Evolutionary conservation across 495 filamentous ascomycete species (phyloP).

Genomic region (Copromyces sp.): DNA sequence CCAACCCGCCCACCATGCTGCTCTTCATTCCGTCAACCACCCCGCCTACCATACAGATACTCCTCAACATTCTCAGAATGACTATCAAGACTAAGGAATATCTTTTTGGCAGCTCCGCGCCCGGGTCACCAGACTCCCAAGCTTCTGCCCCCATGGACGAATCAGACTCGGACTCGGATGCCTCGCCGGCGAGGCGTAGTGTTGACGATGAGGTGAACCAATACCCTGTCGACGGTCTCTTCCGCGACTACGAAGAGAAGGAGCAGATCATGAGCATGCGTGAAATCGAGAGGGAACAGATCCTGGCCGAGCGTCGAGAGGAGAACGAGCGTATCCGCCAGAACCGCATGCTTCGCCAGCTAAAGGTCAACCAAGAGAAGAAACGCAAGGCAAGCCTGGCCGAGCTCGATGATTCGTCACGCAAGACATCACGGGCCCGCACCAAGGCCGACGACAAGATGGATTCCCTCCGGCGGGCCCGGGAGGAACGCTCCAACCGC

Average conservation of each 20-base stretch:
- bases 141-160: conserved; percentile 84
- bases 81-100: neutral
- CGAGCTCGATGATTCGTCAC: conserved; percentile 58
- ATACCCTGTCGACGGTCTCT: conserved; percentile 85
- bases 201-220: conserved; percentile 53
- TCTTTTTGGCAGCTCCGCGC: conserved; percentile 24
- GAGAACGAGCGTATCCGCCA: conserved; percentile 71
- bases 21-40: neutral
- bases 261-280: conserved; percentile 75
- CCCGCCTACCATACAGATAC: neutral
- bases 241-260: conserved; percentile 69
- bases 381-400: conserved; percentile 73
- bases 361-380: conserved; percentile 58
- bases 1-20: neutral
- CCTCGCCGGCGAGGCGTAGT: conserved; percentile 38
- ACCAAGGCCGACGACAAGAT: conserved; percentile 77
- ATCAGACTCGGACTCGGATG: conserved; percentile 66
- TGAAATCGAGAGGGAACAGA: conserved; percentile 79
- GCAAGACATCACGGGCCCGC: conserved; percentile 76
- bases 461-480: conserved; percentile 72
- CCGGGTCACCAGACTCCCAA: conserved; percentile 63
- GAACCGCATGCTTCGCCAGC: conserved; percentile 71
- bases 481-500: conserved; percentile 74
- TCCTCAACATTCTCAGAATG: neutral
- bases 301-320: conserved; percentile 80